Conservation (phyloP, 768 basidiomycete genomes). For the Tephrocybe sp. region DNA sequence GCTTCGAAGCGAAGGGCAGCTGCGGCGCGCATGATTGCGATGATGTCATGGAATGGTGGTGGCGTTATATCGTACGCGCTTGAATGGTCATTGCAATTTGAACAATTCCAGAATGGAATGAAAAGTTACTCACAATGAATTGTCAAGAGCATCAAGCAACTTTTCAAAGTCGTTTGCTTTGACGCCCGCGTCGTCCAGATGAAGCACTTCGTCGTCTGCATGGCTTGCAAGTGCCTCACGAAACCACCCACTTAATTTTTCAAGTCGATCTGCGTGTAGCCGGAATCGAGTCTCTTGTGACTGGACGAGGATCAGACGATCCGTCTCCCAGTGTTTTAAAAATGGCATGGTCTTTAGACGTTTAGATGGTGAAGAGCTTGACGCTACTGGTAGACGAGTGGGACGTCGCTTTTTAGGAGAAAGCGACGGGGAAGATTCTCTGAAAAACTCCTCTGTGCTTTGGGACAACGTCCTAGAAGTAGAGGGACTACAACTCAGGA, state of each 20-base stretch:
- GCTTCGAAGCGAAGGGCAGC: conserved; percentile 28
- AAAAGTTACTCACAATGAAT: conserved; percentile 27
- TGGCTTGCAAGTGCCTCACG: conserved; percentile 14
- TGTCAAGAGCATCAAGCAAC: conserved; percentile 31
- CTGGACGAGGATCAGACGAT: conserved; percentile 35
- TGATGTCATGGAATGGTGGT: conserved; percentile 28
- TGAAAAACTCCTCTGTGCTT: not conserved
- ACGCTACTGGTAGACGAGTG: not conserved
- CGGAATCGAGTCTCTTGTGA: conserved; percentile 33
- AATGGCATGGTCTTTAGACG: not conserved
- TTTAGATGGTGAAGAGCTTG: not conserved
- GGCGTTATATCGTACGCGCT: conserved; percentile 16
- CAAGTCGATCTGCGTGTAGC: conserved; percentile 35
- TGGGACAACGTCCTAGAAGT: too few relatives aligned
- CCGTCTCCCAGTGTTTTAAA: conserved; percentile 30
- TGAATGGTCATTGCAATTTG: not conserved
- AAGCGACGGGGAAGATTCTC: not conserved
- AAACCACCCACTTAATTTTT: conserved; percentile 33
- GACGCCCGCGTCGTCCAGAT: conserved; percentile 21
- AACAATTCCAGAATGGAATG: not conserved
- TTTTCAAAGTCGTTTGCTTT: conserved; percentile 31
- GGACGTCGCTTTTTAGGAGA: not conserved
- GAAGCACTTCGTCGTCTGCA: conserved; percentile 8
- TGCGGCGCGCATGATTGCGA: conserved; percentile 33
- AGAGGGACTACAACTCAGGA: too few relatives aligned